Base-by-base conservation (phyloP, 1,139 yeast species). In the Magnusiomyces tetraspermus region DNA sequence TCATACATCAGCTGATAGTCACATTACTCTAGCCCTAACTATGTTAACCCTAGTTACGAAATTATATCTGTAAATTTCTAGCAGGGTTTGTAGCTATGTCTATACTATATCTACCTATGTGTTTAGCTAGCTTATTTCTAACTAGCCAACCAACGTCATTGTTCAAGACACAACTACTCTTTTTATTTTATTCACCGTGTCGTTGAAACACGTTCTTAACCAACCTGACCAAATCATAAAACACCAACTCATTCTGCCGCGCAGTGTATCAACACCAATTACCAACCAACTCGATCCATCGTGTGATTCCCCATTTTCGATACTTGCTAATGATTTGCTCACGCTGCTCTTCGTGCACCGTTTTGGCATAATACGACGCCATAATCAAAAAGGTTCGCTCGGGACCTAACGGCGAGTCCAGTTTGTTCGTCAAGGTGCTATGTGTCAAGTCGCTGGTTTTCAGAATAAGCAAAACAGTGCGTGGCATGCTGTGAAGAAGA, bases 371-470 rank as follows among this genome's bases (percentile, higher is more conserved):
- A 67, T 92, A 92, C 46, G 80, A 79, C 1, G 96, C 95, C 83
- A 92, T 78, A 50, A 92, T 88, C 59, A 90, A 70, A 61, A 92
- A 92, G 0, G 96, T 85, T 54, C 96, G 74, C 65, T 86, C 92
- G 1, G 89, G 85, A 0, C 97, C 97, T 48, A 90, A 71, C 0
- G 97, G 95, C 58, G 83, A 82, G 48, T 85, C 78, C 55, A 92
- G 74, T 57, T 79, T 76, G 63, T 92, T 97, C 67, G 94, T 98
- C 51, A 92, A 72, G 59, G 82, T 83, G n/a, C n/a, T n/a, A 61
- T 98, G 76, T 0, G 96, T 89, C 55, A 94, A 74, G 71, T 94
- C 99, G 65, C 92, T 92, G 0, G 99, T 94, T 66, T 94, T 94
- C 62, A 94, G 73, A 53, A 94, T 86, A 58, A 92, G 75, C 46